Base-by-base conservation (phyloP, 2,329 filamentous ascomycete species). In the Neopestalotiopsis clavispora region DNA sequence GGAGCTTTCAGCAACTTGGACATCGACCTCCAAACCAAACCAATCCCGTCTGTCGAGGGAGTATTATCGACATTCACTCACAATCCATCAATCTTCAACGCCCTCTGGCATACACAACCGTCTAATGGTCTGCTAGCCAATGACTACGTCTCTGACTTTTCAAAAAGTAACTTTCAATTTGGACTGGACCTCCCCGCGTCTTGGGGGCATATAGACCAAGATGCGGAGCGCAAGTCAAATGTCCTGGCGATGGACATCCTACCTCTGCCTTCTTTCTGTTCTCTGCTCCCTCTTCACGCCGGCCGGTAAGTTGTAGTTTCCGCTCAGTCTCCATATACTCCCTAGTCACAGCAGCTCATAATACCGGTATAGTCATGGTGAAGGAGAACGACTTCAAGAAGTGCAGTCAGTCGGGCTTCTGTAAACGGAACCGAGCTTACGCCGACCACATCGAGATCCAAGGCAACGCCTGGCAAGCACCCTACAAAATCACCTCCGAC, bases 341-440 rank as follows among this genome's bases (percentile, higher is more conserved):
- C 59, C 20, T 10, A 17, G 23, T 28, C 5, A 38, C 34, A 34
- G 65, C 62, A 62, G 38, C 69, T 71, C 69, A 69, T 68, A 28
- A 28, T 10, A 7, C 32, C 45, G 59, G 28, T 68, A 38, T 74
- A 97, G 94, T 89, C 72, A 86, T 89, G 75, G 96, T 99, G 66
- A 99, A 99, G 84, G 92, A 97, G 78, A 91, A 97, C 76, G 95
- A 97, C 80, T 99, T 98, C 87, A 99, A 98, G 79, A 97, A 92
- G 75, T 99, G 96, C 84, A 85, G 92, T 74, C 95, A 99, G 79
- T 96, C 95, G 4, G 96, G 96, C 76, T 99, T 99, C 85, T 99
- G 96, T 84, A 96, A 94, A 79, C 93, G 96, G 73, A 98, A 98
- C 83, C 91, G 96, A 79, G 92, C 89, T 52, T 95, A 93, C 78